These are phyloP conservation scores for Solanum hybrid DNA, from an alignment of 305 asterid genomes.

Conservation along the genomic window DNA sequence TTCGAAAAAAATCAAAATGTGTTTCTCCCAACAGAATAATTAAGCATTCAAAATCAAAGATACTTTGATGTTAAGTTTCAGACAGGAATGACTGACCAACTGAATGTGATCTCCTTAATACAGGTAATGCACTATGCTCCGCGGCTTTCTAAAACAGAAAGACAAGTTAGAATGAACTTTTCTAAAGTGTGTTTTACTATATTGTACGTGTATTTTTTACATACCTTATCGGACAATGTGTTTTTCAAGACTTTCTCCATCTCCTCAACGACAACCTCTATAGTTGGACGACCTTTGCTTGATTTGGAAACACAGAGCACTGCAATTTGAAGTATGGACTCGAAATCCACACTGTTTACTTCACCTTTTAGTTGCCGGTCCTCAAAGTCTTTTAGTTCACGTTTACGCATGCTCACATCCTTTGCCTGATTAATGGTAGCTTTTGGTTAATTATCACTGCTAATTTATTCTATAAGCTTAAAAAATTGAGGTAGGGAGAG, in stretches of 20 bases:
- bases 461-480: not conserved
- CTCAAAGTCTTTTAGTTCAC: constrained; percentile 56
- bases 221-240: constrained; percentile 39
- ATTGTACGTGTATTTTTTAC: not conserved
- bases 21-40: not conserved
- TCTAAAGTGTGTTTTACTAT: not conserved
- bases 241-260: constrained; percentile 59
- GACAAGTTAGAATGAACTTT: constrained; percentile 7
- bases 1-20: not conserved
- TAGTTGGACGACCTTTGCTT: constrained; percentile 69
- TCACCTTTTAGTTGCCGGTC: constrained; percentile 43
- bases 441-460: not conserved
- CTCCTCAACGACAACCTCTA: constrained; percentile 52
- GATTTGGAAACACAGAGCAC: constrained; percentile 65
- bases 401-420: constrained; percentile 57
- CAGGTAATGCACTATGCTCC: not conserved
- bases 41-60: not conserved
- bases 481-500: not conserved
- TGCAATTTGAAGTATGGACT: constrained; percentile 69
- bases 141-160: not conserved
- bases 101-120: not conserved
- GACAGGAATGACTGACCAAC: not conserved
- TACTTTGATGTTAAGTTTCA: not conserved
- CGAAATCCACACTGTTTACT: constrained; percentile 45
- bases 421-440: constrained; percentile 39